Percentiles rank a stretch among this genome's conserved stretches.
Evolutionary conservation across 2,329 filamentous ascomycete genomes (phyloP).

Genomic region (Microcera coccophila): DNA sequence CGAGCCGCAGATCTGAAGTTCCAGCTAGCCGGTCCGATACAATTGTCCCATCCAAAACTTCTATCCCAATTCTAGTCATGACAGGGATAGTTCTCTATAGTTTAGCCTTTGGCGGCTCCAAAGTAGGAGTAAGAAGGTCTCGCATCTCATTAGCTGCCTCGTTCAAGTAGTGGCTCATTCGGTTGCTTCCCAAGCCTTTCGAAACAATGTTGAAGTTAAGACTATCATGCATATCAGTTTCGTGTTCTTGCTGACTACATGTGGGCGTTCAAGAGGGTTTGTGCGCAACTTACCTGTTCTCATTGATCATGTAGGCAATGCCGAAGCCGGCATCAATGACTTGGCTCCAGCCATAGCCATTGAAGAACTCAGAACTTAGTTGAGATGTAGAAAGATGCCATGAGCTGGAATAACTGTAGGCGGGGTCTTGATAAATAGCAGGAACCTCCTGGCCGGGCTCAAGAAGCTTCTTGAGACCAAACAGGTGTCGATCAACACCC

Average conservation of each 20-base stretch:
- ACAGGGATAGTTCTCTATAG: too few relatives aligned
- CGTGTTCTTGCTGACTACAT: not conserved
- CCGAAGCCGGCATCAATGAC: conserved; percentile 95
- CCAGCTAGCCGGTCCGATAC: too few relatives aligned
- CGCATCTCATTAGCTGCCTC: conserved; percentile 89
- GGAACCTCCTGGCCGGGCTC: conserved; percentile 77
- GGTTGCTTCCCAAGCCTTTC: conserved; percentile 83
- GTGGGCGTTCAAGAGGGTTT: not conserved
- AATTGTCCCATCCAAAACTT: too few relatives aligned
- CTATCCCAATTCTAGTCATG: too few relatives aligned
- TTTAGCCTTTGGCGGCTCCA: conserved; percentile 82
- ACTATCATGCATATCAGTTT: conserved; percentile 42
- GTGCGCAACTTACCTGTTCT: conserved; percentile 87
- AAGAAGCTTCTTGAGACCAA: conserved; percentile 89
- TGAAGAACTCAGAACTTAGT: conserved; percentile 94
- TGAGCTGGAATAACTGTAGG: conserved; percentile 74
- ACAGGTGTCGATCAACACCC: conserved; percentile 94
- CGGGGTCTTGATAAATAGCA: conserved; percentile 79
- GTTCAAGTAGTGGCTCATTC: conserved; percentile 94
- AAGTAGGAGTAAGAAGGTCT: conserved; percentile 75
- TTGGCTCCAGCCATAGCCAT: conserved; percentile 98
- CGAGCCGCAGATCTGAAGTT: too few relatives aligned
- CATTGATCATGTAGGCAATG: conserved; percentile 99
- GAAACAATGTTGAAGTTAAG: conserved; percentile 98
- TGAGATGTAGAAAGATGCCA: conserved; percentile 91